phyloP scores from a whole-genome alignment of 164 flowering plant species.

The Kalanchoe fedtschenkoi region DNA sequence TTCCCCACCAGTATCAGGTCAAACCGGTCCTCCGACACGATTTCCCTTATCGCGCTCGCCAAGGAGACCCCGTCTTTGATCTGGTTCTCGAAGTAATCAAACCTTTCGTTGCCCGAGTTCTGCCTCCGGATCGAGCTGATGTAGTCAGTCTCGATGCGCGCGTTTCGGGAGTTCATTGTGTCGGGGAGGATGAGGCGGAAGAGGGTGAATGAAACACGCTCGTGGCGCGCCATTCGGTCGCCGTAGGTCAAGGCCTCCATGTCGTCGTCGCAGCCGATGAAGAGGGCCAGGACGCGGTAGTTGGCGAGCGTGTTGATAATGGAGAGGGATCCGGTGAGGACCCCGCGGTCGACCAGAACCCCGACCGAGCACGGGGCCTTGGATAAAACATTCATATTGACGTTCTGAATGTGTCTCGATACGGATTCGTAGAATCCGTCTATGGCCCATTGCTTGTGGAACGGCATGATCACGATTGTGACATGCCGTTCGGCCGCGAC shows the following conservation, averaged over 20 bases:
- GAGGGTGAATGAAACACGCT: conserved; percentile 21
- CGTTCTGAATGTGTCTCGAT: conserved; percentile 10
- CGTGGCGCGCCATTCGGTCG: conserved; percentile 26
- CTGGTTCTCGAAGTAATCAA: conserved; percentile 24
- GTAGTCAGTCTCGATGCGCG: conserved; percentile 15
- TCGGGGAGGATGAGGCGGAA: conserved; percentile 17
- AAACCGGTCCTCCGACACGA: conserved; percentile 9
- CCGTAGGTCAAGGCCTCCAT: conserved; percentile 38
- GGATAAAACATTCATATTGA: conserved; percentile 34
- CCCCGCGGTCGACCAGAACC: conserved; percentile 35
- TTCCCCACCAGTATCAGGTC: conserved; percentile 45
- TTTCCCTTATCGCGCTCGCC: background rate
- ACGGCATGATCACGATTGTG: conserved; percentile 39
- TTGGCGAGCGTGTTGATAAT: conserved; percentile 5
- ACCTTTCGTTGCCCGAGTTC: conserved; percentile 13
- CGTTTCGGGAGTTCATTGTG: conserved; percentile 11
- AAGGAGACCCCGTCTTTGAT: conserved; percentile 28
- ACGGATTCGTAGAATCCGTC: conserved; percentile 17
- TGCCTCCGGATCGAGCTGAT: conserved; percentile 14
- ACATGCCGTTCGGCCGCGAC: conserved; percentile 26
- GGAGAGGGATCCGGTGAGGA: background rate
- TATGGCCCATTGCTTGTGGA: conserved; percentile 34
- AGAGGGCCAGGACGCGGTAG: conserved; percentile 25
- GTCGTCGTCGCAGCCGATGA: conserved; percentile 45
- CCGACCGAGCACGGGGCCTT: too few species aligned